Base-by-base conservation (phyloP, 225 moss, liverwort and hornwort species). In the Physcomitrium patens region DNA sequence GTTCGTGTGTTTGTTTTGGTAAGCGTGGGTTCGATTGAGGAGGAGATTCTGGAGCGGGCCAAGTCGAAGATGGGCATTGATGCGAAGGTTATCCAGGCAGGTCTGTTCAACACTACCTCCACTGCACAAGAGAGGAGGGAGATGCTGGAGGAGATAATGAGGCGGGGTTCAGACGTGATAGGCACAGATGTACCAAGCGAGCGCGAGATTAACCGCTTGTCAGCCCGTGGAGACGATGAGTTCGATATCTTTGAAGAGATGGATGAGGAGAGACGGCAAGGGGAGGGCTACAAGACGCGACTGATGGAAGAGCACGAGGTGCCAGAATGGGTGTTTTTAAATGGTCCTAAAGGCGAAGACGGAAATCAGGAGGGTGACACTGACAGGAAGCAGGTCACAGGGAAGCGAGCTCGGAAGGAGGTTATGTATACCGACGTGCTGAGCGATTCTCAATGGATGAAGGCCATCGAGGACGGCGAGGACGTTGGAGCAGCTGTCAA, bases 41-140 rank as follows among this genome's bases (percentile, higher is more conserved):
- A 99, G 74, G 99, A 99, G 78, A 99, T 99, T 79, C 65, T 99
- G 26, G 95, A 93, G 75, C 95, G 99, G 7, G 99, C 99, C 2
- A 99, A 99, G 80, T 99, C 99, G 8, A 99, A 99, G 82, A 99
- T 99, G 99, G 99, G 99, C 19, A 99, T 99, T 53, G 99, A 99
- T 75, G 99, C 94, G 3, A 99, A 99, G 80, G 99, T 99, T 12
- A 99, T 99, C 10, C 99, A 99, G 74, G 99, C 99, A 13, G 99
- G 99, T n/a, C 69, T 99, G 46, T 99, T 99, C 79, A 99, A 99
- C 60, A 99, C 99, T 3, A 99, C 99, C 3, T 99, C 99, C n/a
- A 99, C 99, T 8, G 95, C 95, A 44, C 99, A 99, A 66, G 99
- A 99, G 86, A 81, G 99, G 66, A 78, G 99, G 62, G 99, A 95